Conservation (phyloP, 2,329 filamentous ascomycete genomes). For the Xylariaceae sp. region DNA sequence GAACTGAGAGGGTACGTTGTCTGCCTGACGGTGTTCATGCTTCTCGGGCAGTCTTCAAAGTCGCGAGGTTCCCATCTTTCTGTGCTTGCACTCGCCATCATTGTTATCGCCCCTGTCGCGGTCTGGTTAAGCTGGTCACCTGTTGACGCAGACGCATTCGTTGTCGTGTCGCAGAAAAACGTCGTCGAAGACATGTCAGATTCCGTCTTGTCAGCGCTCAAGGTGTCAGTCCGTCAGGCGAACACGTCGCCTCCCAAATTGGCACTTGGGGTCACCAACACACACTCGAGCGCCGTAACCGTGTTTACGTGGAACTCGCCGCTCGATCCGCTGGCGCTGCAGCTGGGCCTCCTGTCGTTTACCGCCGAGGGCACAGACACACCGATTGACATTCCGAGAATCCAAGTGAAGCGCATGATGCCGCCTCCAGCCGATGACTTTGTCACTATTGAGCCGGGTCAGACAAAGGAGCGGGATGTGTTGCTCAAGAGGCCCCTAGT, state of each 20-base stretch:
- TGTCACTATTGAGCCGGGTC: constrained; percentile 37
- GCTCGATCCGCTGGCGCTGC: constrained; percentile 39
- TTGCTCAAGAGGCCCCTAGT: constrained; percentile 36
- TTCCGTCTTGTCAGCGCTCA: constrained; percentile 23
- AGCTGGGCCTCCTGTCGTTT: constrained; percentile 39
- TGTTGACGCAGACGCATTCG: neutral
- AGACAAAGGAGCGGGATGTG: constrained; percentile 33
- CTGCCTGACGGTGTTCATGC: constrained; percentile 12
- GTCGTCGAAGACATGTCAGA: constrained; percentile 22
- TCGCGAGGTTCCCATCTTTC: constrained; percentile 16
- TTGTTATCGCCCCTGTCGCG: constrained; percentile 15
- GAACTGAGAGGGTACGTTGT: neutral
- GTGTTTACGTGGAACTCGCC: constrained; percentile 42
- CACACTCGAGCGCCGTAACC: constrained; percentile 35
- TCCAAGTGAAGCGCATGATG: constrained; percentile 39
- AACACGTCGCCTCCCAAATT: constrained; percentile 32
- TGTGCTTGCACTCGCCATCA: constrained; percentile 14
- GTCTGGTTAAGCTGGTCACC: constrained; percentile 17
- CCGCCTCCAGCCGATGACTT: constrained; percentile 37
- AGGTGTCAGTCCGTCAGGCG: constrained; percentile 29
- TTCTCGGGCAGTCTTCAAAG: constrained; percentile 11
- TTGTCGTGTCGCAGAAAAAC: constrained; percentile 2
- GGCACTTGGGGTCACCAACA: constrained; percentile 38
- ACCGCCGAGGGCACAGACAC: constrained; percentile 32
- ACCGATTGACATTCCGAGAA: constrained; percentile 35